Percentiles rank a stretch among this genome's conserved stretches.
Conservation (phyloP, 176 grass and related monocot genomes). For the Canna indica region DNA sequence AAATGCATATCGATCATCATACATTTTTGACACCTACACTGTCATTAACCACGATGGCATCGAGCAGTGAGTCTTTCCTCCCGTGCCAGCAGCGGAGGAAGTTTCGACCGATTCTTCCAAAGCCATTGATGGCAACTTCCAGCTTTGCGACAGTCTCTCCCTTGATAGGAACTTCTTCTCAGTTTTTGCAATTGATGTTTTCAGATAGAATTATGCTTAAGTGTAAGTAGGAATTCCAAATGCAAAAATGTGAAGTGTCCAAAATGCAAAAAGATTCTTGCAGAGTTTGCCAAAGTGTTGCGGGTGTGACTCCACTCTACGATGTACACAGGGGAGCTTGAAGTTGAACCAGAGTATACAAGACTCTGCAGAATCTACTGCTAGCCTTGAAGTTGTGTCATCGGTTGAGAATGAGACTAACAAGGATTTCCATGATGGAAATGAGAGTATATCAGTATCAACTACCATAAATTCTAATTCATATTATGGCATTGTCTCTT, state of each 20-base stretch:
- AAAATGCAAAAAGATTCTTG: slow-evolving; percentile 54
- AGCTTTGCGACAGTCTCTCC: slow-evolving; percentile 85
- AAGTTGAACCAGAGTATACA: neutral
- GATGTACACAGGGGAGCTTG: slow-evolving; percentile 34
- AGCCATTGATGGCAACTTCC: slow-evolving; percentile 94
- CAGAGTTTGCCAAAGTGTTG: slow-evolving; percentile 50
- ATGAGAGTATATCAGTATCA: neutral
- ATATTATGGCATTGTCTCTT: slow-evolving; percentile 1
- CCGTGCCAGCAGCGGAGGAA: slow-evolving; percentile 98
- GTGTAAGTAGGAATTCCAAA: too few relatives aligned
- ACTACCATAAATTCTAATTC: neutral
- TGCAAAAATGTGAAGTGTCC: slow-evolving; percentile 93
- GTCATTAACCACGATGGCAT: slow-evolving; percentile 82
- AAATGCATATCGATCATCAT: too few relatives aligned
- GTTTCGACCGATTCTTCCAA: slow-evolving; percentile 92
- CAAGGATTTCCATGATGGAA: neutral
- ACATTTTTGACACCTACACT: slow-evolving; percentile 90
- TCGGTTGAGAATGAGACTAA: neutral
- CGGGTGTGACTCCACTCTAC: slow-evolving; percentile 47
- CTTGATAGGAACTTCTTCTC: slow-evolving; percentile 31
- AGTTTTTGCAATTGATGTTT: too few relatives aligned
- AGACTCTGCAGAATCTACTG: slow-evolving; percentile 4
- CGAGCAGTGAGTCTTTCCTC: slow-evolving; percentile 74
- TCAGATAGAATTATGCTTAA: too few relatives aligned
- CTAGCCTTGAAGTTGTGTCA: neutral